Percentiles rank a stretch among this genome's conserved stretches.
Conservation (phyloP, 768 basidiomycete species). For the Macrocybe gigantea region DNA sequence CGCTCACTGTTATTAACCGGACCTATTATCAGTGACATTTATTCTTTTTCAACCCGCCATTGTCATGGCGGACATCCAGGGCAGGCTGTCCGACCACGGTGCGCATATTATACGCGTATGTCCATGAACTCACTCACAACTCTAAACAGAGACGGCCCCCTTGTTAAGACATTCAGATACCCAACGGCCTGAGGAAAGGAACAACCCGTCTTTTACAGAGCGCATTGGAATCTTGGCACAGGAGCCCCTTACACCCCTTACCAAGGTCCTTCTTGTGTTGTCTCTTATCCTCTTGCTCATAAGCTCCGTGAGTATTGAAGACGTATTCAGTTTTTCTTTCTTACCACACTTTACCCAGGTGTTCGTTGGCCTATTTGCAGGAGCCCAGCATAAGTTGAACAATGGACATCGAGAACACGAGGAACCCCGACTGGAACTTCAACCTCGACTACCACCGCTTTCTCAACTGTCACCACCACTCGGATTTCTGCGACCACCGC, state of each 20-base stretch:
- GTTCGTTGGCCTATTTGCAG: conserved; percentile 93
- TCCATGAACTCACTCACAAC: not conserved
- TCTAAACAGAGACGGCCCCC: conserved; percentile 53
- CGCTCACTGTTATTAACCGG: too few relatives aligned
- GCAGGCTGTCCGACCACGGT: conserved; percentile 32
- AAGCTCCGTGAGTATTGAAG: conserved; percentile 42
- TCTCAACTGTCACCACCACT: conserved; percentile 34
- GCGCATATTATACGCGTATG: too few relatives aligned
- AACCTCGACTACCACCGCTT: conserved; percentile 8
- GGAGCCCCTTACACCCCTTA: conserved; percentile 78
- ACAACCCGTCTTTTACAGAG: conserved; percentile 31
- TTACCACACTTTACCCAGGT: conserved; percentile 28
- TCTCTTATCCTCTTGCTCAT: conserved; percentile 75
- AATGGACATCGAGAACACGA: conserved; percentile 35
- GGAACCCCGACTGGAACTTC: conserved; percentile 22
- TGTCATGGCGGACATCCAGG: conserved; percentile 48
- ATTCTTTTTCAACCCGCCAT: too few relatives aligned
- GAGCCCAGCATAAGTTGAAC: conserved; percentile 71
- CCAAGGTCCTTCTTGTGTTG: conserved; percentile 74
- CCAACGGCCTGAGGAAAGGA: conserved; percentile 21
- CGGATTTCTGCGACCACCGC: conserved; percentile 28
- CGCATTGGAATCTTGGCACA: conserved; percentile 53
- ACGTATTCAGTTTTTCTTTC: not conserved
- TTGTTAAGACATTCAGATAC: conserved; percentile 48
- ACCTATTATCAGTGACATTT: too few relatives aligned